A percentile compares a stretch with the other conserved stretches of the same genome.
Evolutionary conservation across 1,139 yeast genomes (phyloP).

Genomic region (Pichia sp.): DNA sequence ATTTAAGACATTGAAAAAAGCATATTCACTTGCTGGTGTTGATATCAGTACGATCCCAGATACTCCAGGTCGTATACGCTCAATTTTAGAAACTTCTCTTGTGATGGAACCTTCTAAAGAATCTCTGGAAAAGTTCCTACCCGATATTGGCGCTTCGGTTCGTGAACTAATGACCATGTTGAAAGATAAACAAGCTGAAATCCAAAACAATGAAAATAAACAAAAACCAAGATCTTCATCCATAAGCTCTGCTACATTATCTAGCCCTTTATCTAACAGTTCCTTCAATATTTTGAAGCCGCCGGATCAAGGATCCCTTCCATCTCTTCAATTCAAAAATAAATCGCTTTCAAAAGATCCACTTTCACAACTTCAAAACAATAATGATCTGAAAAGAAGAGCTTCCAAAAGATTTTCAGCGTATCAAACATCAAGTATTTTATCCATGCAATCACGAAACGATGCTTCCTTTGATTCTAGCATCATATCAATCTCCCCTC

Average conservation of each 20-base stretch:
- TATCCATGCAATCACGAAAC: conserved; percentile 19
- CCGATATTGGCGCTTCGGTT: conserved; percentile 80
- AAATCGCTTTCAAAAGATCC: conserved; percentile 37
- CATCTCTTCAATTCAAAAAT: background rate
- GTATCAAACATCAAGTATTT: conserved; percentile 47
- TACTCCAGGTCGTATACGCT: conserved; percentile 65
- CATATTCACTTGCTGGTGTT: conserved; percentile 60
- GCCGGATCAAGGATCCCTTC: background rate
- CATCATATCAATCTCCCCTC: conserved; percentile 14
- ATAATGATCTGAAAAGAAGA: conserved; percentile 76
- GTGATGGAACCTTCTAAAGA: conserved; percentile 83
- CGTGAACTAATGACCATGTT: conserved; percentile 73
- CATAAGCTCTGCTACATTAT: conserved; percentile 2
- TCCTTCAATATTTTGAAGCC: background rate
- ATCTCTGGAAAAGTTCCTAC: conserved; percentile 71
- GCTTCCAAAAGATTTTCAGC: conserved; percentile 93
- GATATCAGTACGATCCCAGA: conserved; percentile 68
- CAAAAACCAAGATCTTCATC: conserved; percentile 1
- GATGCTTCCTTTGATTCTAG: background rate
- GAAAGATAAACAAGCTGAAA: conserved; percentile 63
- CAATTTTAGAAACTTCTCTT: conserved; percentile 77
- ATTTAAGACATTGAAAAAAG: conserved; percentile 77
- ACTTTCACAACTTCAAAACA: conserved; percentile 66
- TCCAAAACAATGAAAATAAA: conserved; percentile 2
- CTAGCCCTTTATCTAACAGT: conserved; percentile 1